A percentile compares a stretch with the other conserved stretches of the same genome.
Evolutionary conservation across 2,329 filamentous ascomycete species (phyloP).

Genomic region (Aspergillus sp.): DNA sequence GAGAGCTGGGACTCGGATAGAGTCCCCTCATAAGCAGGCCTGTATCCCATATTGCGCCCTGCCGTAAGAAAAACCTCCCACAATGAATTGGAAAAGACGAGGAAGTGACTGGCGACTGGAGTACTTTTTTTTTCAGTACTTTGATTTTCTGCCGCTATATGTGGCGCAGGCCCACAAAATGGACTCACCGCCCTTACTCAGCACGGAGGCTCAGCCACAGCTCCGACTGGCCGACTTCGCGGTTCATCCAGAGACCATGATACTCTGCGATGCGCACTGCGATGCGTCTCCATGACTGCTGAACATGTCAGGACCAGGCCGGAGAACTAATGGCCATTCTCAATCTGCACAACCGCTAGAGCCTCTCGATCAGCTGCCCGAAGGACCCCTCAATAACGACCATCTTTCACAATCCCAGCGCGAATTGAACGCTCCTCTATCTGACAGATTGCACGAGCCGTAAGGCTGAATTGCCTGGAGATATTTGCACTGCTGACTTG

Average conservation of each 20-base stretch:
- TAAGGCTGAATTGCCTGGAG: constrained; percentile 13
- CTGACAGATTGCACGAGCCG: constrained; percentile 26
- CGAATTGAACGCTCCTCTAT: constrained; percentile 18
- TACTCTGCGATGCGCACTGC: constrained; percentile 10
- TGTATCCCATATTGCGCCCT: constrained; percentile 29
- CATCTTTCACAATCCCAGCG: constrained; percentile 11
- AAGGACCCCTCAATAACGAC: constrained; percentile 15
- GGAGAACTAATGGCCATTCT: constrained; percentile 9
- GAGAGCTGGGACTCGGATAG: constrained; percentile 44
- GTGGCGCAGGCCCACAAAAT: constrained; percentile 19
- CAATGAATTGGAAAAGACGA: constrained; percentile 18
- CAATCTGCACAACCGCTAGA: constrained; percentile 8
- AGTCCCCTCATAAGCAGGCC: constrained; percentile 40
- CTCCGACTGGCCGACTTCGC: constrained; percentile 7
- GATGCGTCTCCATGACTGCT: constrained; percentile 14
- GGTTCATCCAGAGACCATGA: constrained; percentile 6
- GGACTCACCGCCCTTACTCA: constrained; percentile 19
- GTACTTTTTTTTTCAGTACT: constrained; percentile 23
- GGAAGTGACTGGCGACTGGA: constrained; percentile 8
- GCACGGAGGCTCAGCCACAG: constrained; percentile 19
- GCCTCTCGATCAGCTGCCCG: constrained; percentile 7
- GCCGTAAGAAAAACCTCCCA: constrained; percentile 25
- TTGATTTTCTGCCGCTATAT: constrained; percentile 23
- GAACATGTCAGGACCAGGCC: constrained; percentile 15
- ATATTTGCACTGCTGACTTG: constrained; percentile 3